phyloP scores from a whole-genome alignment of 1,284 basidiomycete species.

The Cutaneotrichosporon arboriforme region DNA sequence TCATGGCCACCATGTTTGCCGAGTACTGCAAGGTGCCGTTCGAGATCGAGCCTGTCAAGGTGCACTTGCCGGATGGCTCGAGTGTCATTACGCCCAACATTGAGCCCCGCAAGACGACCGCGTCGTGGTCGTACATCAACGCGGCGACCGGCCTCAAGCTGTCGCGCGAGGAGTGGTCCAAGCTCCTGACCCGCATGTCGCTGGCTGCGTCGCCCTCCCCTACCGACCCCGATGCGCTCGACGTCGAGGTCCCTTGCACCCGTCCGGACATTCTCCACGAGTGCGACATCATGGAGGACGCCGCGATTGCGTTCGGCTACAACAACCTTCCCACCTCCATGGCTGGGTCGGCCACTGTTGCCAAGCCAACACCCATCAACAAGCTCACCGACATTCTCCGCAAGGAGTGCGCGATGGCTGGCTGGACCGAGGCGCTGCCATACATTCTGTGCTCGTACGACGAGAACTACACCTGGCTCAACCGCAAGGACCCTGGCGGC shows the following conservation, averaged over 20 bases:
- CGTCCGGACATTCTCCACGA: slow-evolving; percentile 96
- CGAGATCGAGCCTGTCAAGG: slow-evolving; percentile 84
- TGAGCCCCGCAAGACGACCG: slow-evolving; percentile 63
- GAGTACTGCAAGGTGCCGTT: slow-evolving; percentile 85
- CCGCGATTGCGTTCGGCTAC: slow-evolving; percentile 95
- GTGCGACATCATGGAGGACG: slow-evolving; percentile 97
- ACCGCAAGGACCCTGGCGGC: slow-evolving; percentile 73
- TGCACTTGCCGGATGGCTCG: slow-evolving; percentile 72
- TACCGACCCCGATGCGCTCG: slow-evolving; percentile 56
- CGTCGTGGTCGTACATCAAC: slow-evolving; percentile 87
- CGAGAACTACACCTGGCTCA: slow-evolving; percentile 93
- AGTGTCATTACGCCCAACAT: slow-evolving; percentile 76
- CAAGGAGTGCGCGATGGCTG: slow-evolving; percentile 84
- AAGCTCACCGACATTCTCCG: slow-evolving; percentile 85
- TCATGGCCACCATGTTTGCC: slow-evolving; percentile 93
- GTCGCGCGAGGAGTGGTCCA: slow-evolving; percentile 36
- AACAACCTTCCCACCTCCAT: slow-evolving; percentile 91
- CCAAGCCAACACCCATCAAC: slow-evolving; percentile 83
- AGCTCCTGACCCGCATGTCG: slow-evolving; percentile 44
- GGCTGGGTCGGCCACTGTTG: slow-evolving; percentile 92
- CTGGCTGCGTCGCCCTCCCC: slow-evolving; percentile 52
- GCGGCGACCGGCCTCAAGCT: slow-evolving; percentile 84
- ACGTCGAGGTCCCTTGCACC: slow-evolving; percentile 77
- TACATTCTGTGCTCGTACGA: slow-evolving; percentile 97
- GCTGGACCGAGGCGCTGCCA: slow-evolving; percentile 92